phyloP scores from a whole-genome alignment of 768 basidiomycete species.

The Cystobasidium ongulense region DNA sequence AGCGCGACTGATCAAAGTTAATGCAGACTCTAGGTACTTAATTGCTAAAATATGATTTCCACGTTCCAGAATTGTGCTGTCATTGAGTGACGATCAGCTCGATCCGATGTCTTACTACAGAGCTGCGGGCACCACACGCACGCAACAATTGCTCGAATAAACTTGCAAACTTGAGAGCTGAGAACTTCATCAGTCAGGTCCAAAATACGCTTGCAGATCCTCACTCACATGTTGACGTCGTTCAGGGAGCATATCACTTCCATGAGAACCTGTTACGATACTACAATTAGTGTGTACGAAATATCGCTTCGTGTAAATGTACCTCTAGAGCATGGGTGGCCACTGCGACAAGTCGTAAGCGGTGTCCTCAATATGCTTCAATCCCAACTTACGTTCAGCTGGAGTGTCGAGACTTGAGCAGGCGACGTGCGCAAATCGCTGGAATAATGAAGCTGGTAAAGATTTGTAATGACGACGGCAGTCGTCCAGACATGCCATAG shows the following conservation, averaged over 20 bases:
- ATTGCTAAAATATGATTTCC: too few species aligned
- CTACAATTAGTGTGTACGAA: neutral
- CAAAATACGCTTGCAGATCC: neutral
- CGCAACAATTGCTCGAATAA: neutral
- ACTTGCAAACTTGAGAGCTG: neutral
- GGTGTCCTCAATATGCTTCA: too few species aligned
- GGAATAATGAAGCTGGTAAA: neutral
- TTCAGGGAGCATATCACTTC: neutral
- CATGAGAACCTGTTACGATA: constrained; percentile 10
- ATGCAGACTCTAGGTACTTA: too few species aligned
- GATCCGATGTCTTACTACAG: neutral
- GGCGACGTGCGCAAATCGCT: neutral
- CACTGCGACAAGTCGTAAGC: neutral
- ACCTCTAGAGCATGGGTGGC: neutral
- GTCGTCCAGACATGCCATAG: neutral
- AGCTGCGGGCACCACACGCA: too few species aligned
- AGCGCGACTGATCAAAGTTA: too few species aligned
- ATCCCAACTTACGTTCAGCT: neutral
- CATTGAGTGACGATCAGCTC: too few species aligned
- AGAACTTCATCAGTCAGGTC: neutral
- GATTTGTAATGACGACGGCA: neutral
- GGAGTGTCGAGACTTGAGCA: neutral
- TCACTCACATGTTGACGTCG: neutral
- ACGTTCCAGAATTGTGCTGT: too few species aligned
- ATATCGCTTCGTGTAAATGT: neutral